phyloP scores from a whole-genome alignment of 192 early-diverging fungal genomes.

The Coemansia sp. region DNA sequence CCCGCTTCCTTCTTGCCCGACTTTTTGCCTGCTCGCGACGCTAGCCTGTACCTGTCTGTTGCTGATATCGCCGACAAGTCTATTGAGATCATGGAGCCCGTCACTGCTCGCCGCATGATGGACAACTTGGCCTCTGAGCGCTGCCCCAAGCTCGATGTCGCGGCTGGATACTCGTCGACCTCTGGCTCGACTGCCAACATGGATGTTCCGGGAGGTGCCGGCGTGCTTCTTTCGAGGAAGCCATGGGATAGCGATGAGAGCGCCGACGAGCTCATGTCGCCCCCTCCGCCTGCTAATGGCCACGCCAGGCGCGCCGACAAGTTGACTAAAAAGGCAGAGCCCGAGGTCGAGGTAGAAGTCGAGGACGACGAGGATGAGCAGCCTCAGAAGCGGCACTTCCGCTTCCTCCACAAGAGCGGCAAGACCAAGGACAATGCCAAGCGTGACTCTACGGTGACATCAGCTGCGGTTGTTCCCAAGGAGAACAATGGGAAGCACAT shows the following conservation, averaged over 20 bases:
- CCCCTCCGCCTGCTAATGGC: conserved; percentile 7
- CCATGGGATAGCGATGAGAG: conserved; percentile 51
- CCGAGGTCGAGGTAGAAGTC: conserved; percentile 9
- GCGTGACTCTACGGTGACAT: conserved; percentile 17
- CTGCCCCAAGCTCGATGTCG: conserved; percentile 25
- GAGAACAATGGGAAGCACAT: conserved; percentile 22
- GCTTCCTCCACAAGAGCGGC: conserved; percentile 45
- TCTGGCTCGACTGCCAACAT: conserved; percentile 32
- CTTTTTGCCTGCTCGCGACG: conserved; percentile 35
- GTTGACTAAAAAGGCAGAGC: conserved; percentile 13
- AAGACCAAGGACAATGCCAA: conserved; percentile 35
- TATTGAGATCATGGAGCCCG: conserved; percentile 57
- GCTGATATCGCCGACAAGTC: conserved; percentile 50
- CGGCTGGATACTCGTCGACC: conserved; percentile 30
- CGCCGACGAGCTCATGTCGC: conserved; percentile 23
- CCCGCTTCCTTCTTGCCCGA: conserved; percentile 36
- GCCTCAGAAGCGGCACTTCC: conserved; percentile 47
- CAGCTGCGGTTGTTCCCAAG: conserved; percentile 8
- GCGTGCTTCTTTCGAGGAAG: conserved; percentile 12
- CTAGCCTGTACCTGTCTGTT: conserved; percentile 27
- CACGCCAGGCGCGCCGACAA: conserved; percentile 13
- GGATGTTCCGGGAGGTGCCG: conserved; percentile 10
- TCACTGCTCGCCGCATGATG: conserved; percentile 55
- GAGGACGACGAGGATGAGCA: conserved; percentile 17
- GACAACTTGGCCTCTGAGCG: conserved; percentile 50